Base-by-base conservation (phyloP, 805 yeast species). In the Wickerhamiella kurtzmanii region DNA sequence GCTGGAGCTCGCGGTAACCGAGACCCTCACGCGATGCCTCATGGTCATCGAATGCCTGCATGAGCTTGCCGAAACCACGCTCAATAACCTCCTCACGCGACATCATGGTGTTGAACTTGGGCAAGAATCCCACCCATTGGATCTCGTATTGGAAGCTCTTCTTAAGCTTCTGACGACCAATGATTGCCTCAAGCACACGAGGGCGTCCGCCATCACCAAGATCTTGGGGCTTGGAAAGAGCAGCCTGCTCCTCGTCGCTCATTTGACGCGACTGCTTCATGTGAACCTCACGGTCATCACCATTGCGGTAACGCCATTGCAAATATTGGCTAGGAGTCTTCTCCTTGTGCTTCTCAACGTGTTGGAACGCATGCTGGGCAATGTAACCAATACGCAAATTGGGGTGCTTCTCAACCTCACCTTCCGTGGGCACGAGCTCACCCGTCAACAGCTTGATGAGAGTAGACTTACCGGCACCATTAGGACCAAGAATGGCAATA, bases 11-110 rank as follows among this genome's bases (percentile, higher is more conserved):
- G 73, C 98, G 82, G 77, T 89, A 89, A 61, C 96, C 97, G 55
- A 89, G 75, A 79, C 98, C 98, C 69, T 94, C 96, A 71, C 97
- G 87, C 42, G 95, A 86, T 54, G 98, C 95, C 73, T 92, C 98
- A 69, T 88, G 95, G 74, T 92, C 96, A 71, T 89, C 98, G 57
- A 92, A 94, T 65, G 83, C 89, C 68, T 89, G 95, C 53, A 89
- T 94, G 61, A 92, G 70, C 72, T 86, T 87, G 52, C 77, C 81
- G 62, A 87, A 87, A 50, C 97, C 94, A 62, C 83, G 77, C 65
- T 80, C 89, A 38, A 85, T 60, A 53, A 89, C 72, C 35, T 71
- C 69, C 51, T 89, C 98, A 59, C 82, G 80, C 40, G 96, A 76
- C 61, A 92, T 84, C 94, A 94, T 85, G 25, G 95, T 76, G 69